Percentiles rank a stretch among this genome's conserved stretches.
These are phyloP conservation scores for Blumeriella jaapii DNA, from an alignment of 2,329 filamentous ascomycete genomes.

Conservation along the genomic window DNA sequence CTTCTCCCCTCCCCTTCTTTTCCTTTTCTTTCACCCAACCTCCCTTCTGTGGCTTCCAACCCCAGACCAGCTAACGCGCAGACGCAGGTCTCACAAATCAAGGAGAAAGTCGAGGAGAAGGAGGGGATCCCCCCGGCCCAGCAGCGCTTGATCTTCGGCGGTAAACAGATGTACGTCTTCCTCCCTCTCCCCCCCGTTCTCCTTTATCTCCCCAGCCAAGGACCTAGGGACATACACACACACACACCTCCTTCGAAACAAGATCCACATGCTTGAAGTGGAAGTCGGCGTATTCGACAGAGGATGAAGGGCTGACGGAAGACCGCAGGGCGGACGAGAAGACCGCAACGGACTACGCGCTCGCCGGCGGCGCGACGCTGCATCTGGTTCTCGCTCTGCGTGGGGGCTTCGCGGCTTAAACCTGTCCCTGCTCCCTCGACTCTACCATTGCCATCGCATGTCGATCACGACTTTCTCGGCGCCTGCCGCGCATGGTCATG, in stretches of 20 bases:
- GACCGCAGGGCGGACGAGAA: conserved; percentile 77
- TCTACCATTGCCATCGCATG: neutral
- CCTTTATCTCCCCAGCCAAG: no score
- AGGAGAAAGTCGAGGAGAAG: conserved; percentile 98
- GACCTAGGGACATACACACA: no score
- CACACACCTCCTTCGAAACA: no score
- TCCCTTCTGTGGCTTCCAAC: no score
- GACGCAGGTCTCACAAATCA: conserved; percentile 84
- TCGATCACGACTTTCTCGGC: neutral
- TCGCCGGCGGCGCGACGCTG: conserved; percentile 84
- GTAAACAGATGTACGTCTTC: conserved; percentile 80
- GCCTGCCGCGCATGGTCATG: no score
- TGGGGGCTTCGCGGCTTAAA: conserved; percentile 46
- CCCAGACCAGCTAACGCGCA: no score
- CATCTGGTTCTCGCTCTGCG: conserved; percentile 92
- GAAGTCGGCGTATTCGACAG: no score
- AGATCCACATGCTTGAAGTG: no score
- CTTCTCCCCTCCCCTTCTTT: no score
- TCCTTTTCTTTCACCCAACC: no score
- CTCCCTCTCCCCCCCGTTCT: neutral
- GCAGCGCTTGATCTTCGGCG: conserved; percentile 89
- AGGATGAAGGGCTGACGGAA: conserved; percentile 2
- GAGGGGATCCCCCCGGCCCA: conserved; percentile 96
- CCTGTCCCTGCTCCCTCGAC: neutral
- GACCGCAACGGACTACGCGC: conserved; percentile 77